Conservation (phyloP, 2,329 filamentous ascomycete species). For the Sphaerostilbella broomeana region DNA sequence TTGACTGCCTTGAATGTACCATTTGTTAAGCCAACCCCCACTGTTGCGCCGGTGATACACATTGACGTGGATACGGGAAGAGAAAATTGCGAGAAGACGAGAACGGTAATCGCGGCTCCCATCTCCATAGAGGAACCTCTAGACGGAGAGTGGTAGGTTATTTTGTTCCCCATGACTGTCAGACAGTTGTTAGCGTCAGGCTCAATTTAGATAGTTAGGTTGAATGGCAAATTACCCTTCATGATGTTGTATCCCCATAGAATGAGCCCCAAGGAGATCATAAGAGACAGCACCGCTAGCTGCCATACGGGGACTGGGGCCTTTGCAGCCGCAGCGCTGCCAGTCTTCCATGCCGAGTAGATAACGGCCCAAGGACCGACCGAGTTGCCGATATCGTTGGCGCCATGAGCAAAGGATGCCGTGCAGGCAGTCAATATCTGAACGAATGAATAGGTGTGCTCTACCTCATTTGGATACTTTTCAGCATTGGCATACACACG, state of each 20-base stretch:
- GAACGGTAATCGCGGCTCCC: slow-evolving; percentile 69
- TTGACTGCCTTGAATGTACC: slow-evolving; percentile 66
- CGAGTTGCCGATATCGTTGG: slow-evolving; percentile 70
- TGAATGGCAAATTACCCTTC: slow-evolving; percentile 51
- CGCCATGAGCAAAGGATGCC: slow-evolving; percentile 68
- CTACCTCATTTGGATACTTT: slow-evolving; percentile 64
- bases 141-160: slow-evolving; percentile 59
- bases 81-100: slow-evolving; percentile 68
- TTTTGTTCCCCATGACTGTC: slow-evolving; percentile 72
- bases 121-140: slow-evolving; percentile 68
- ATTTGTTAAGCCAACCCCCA: slow-evolving; percentile 73
- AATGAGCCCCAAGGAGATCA: slow-evolving; percentile 60
- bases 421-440: slow-evolving; percentile 64
- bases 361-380: slow-evolving; percentile 65
- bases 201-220: neutral
- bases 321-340: slow-evolving; percentile 54
- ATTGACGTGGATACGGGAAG: slow-evolving; percentile 71
- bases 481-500: slow-evolving; percentile 57
- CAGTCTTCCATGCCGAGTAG: slow-evolving; percentile 60
- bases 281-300: slow-evolving; percentile 59
- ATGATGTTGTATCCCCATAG: slow-evolving; percentile 82
- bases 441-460: slow-evolving; percentile 62
- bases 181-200: neutral
- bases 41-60: slow-evolving; percentile 75
- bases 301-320: slow-evolving; percentile 68